Conservation (phyloP, 371 early-diverging fungal species). For the Cokeromyces recurvatus region DNA sequence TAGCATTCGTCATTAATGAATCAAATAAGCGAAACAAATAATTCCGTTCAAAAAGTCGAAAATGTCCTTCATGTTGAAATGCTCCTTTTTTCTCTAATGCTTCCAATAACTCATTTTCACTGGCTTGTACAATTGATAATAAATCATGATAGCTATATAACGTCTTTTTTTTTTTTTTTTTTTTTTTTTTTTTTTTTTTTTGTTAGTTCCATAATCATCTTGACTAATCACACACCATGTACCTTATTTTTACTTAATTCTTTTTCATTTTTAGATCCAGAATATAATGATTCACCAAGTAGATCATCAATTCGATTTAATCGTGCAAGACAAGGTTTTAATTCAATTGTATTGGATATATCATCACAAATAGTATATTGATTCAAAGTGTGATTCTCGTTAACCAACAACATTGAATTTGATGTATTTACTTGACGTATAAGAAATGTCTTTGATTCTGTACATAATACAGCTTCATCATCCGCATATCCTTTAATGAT, state of each 20-base stretch:
- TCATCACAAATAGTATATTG: slow-evolving; percentile 25
- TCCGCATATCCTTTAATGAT: slow-evolving; percentile 44
- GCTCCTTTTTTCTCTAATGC: slow-evolving; percentile 36
- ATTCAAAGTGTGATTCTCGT: neutral
- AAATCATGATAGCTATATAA: slow-evolving; percentile 30
- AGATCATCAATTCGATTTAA: slow-evolving; percentile 32
- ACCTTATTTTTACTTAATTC: too few relatives aligned
- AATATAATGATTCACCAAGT: slow-evolving; percentile 27
- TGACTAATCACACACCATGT: too few relatives aligned
- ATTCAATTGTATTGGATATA: slow-evolving; percentile 38
- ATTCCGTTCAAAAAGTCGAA: slow-evolving; percentile 27
- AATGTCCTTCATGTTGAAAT: slow-evolving; percentile 37
- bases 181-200: neutral
- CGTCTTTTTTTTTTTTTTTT: slow-evolving; percentile 7
- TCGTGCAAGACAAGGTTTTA: slow-evolving; percentile 37
- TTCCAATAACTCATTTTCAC: slow-evolving; percentile 35
- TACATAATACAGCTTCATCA: slow-evolving; percentile 59
- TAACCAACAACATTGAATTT: slow-evolving; percentile 42
- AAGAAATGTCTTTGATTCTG: slow-evolving; percentile 37
- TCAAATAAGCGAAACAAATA: slow-evolving; percentile 33
- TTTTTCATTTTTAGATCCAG: slow-evolving; percentile 35
- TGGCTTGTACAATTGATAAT: slow-evolving; percentile 47
- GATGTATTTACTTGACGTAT: slow-evolving; percentile 52
- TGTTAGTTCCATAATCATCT: too few relatives aligned
- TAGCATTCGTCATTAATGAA: slow-evolving; percentile 27